These are phyloP conservation scores for Xylogone sp. DNA, from an alignment of 2,329 filamentous ascomycete species.

Conservation along the genomic window DNA sequence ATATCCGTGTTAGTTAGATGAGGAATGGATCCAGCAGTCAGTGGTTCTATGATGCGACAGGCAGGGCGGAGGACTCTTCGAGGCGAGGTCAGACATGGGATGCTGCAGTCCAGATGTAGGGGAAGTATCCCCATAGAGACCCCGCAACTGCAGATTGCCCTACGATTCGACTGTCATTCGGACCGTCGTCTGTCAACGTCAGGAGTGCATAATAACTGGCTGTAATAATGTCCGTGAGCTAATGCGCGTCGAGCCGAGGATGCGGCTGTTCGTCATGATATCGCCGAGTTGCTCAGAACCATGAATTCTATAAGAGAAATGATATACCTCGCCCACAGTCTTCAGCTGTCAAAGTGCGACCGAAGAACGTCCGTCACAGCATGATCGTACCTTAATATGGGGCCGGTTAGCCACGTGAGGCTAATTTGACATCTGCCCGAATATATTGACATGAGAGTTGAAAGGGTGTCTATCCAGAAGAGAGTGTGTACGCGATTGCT, in stretches of 20 bases:
- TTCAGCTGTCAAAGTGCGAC: conserved; percentile 2
- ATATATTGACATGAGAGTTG: no score
- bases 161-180: neutral
- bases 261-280: neutral
- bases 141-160: neutral
- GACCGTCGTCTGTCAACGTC: neutral
- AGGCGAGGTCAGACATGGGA: no score
- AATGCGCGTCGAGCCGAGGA: neutral
- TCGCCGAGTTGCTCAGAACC: neutral
- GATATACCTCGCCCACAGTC: no score
- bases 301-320: neutral
- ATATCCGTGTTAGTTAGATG: no score
- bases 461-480: no score
- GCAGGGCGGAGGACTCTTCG: no score
- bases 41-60: no score
- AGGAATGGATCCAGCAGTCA: no score
- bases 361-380: conserved; percentile 8
- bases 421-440: no score
- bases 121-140: neutral
- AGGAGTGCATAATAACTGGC: no score
- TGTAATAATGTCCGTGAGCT: neutral
- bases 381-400: neutral
- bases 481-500: no score
- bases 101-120: neutral
- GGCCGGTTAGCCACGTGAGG: neutral